Evolutionary conservation across 306 rosid species (phyloP).

Genomic region (Alnus glutinosa): DNA sequence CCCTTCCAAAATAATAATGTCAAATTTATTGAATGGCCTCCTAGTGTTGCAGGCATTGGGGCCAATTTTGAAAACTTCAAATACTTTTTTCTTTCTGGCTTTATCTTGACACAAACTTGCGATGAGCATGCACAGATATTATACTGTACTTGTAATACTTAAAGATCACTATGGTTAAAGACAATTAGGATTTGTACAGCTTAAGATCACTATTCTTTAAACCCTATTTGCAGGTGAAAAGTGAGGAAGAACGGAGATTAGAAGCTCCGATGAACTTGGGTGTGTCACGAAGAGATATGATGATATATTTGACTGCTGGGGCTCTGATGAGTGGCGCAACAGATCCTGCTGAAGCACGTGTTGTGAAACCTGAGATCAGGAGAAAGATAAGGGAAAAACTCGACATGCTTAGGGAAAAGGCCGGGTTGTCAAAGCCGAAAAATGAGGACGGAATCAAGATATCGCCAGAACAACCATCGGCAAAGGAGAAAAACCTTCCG

Average conservation of each 20-base stretch:
- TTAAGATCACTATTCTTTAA: background rate
- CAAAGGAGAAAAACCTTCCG: constrained; percentile 1
- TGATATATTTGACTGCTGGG: constrained; percentile 24
- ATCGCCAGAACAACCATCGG: background rate
- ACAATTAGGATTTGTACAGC: background rate
- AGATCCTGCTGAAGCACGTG: constrained; percentile 31
- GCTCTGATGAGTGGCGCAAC: constrained; percentile 1
- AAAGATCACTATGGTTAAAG: background rate
- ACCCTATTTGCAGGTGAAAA: constrained; percentile 24
- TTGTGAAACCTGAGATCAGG: constrained; percentile 30
- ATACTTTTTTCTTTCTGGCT: background rate
- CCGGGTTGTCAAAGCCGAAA: constrained; percentile 32
- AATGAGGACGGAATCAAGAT: background rate
- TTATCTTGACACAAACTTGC: background rate
- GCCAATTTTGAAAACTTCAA: background rate
- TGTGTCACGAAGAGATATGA: constrained; percentile 32
- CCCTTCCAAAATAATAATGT: no score
- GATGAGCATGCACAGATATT: background rate
- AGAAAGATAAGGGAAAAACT: constrained; percentile 30
- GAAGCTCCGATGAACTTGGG: constrained; percentile 5
- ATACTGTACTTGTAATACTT: background rate
- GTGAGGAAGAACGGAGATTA: background rate
- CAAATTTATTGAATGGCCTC: no score
- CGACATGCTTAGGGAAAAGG: constrained; percentile 32
- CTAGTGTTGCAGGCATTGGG: background rate